phyloP scores from a whole-genome alignment of 2,329 filamentous ascomycete species.

The Colletotrichum musae region DNA sequence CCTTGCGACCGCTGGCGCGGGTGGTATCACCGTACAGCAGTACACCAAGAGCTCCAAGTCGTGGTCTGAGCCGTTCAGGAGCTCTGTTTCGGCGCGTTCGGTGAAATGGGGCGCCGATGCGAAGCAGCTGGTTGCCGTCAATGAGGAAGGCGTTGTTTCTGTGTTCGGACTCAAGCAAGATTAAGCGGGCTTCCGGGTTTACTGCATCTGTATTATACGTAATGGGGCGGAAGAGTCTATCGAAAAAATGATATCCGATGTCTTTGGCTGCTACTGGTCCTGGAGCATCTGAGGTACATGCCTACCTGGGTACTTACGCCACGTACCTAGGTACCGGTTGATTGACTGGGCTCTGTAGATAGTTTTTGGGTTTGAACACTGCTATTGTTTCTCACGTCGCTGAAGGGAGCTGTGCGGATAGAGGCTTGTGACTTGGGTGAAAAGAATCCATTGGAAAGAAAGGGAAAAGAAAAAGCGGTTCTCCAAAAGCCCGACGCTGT shows the following conservation, averaged over 20 bases:
- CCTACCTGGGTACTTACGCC: too few species aligned
- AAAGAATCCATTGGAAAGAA: too few species aligned
- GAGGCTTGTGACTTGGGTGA: not conserved
- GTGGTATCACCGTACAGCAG: slow-evolving; percentile 88
- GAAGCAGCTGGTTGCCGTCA: slow-evolving; percentile 81
- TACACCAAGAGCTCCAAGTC: slow-evolving; percentile 89
- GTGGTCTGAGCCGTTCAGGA: slow-evolving; percentile 89
- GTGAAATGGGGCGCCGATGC: slow-evolving; percentile 85
- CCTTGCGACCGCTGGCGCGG: slow-evolving; percentile 84
- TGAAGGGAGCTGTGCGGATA: not conserved
- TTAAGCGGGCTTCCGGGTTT: slow-evolving; percentile 8
- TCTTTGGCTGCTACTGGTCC: slow-evolving; percentile 14
- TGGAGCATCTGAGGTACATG: too few species aligned
- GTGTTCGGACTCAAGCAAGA: slow-evolving; percentile 73
- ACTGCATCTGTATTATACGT: slow-evolving; percentile 32
- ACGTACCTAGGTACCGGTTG: too few species aligned
- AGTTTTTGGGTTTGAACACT: too few species aligned
- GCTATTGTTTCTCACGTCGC: not conserved
- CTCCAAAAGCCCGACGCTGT: too few species aligned
- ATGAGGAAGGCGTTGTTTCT: slow-evolving; percentile 81
- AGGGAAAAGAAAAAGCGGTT: too few species aligned
- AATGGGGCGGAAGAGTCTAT: slow-evolving; percentile 29
- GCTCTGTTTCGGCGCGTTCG: slow-evolving; percentile 79
- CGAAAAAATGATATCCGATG: slow-evolving; percentile 37
- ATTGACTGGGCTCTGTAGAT: too few species aligned